A percentile compares a stretch with the other conserved stretches of the same genome.
Evolutionary conservation across 169 alveolate genomes (phyloP).

Genomic region (Plasmodium reichenowi): DNA sequence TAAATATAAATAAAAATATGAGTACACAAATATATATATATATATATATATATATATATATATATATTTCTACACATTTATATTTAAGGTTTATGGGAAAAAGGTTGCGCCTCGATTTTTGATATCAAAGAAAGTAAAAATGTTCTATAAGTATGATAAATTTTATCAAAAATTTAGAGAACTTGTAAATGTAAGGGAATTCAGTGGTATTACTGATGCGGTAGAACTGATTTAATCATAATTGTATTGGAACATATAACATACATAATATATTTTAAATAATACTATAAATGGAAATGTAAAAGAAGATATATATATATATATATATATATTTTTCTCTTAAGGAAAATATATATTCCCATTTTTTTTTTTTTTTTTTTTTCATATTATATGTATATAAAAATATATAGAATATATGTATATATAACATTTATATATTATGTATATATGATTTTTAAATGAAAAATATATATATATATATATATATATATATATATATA

Average conservation of each 20-base stretch:
- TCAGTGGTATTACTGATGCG: constrained; percentile 74
- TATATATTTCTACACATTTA: neutral
- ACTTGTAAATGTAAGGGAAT: constrained; percentile 56
- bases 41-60: neutral
- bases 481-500: no score
- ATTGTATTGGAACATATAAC: neutral
- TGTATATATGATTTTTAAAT: no score
- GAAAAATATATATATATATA: no score
- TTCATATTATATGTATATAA: no score
- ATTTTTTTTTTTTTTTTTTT: no score
- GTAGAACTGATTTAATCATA: constrained; percentile 43
- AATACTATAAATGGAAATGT: no score
- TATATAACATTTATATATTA: no score
- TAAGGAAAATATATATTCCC: no score
- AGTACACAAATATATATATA: neutral
- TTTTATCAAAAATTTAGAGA: constrained; percentile 56
- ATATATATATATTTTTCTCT: no score
- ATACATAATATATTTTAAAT: no score
- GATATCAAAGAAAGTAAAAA: constrained; percentile 50
- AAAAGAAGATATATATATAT: no score
- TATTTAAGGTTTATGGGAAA: constrained; percentile 61
- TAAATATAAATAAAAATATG: neutral
- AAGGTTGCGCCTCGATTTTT: constrained; percentile 70
- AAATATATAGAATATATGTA: no score
- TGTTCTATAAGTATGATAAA: constrained; percentile 56